Evolutionary conservation across 495 filamentous ascomycete genomes (phyloP).

Genomic region (Aspergillus ostianus): DNA sequence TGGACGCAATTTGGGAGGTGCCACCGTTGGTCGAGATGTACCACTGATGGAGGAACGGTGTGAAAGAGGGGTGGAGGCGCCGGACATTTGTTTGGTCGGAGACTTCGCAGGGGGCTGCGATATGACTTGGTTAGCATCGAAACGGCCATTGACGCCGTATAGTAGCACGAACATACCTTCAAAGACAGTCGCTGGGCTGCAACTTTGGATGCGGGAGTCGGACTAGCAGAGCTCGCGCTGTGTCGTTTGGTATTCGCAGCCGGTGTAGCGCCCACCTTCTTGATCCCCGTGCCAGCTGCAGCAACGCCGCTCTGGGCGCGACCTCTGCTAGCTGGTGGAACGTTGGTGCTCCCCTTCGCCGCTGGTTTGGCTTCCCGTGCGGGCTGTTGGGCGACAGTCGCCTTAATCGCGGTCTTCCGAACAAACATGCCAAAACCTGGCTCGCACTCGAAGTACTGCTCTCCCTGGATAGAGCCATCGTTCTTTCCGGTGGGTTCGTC

Average conservation of each 20-base stretch:
- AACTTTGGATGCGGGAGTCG: constrained; percentile 56
- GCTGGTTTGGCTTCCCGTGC: constrained; percentile 41
- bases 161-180: constrained; percentile 47
- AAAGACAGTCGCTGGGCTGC: constrained; percentile 50
- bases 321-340: constrained; percentile 25
- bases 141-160: background rate
- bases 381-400: constrained; percentile 59
- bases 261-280: constrained; percentile 45
- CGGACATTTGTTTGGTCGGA: constrained; percentile 71
- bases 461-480: constrained; percentile 85
- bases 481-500: constrained; percentile 86
- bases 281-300: constrained; percentile 29
- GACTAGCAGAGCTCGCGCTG: constrained; percentile 67
- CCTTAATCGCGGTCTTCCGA: constrained; percentile 53
- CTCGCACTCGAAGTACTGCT: constrained; percentile 86
- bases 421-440: constrained; percentile 87
- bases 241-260: constrained; percentile 55
- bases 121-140: constrained; percentile 13
- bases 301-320: constrained; percentile 33
- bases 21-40: constrained; percentile 44
- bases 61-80: constrained; percentile 53
- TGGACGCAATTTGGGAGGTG: constrained; percentile 50
- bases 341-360: constrained; percentile 25
- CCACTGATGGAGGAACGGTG: constrained; percentile 50
- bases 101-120: constrained; percentile 72